Percentiles rank a stretch among this genome's conserved stretches.
These are phyloP conservation scores for Przewalskia tangutica DNA, from an alignment of 257 asterid species.

Conservation along the genomic window DNA sequence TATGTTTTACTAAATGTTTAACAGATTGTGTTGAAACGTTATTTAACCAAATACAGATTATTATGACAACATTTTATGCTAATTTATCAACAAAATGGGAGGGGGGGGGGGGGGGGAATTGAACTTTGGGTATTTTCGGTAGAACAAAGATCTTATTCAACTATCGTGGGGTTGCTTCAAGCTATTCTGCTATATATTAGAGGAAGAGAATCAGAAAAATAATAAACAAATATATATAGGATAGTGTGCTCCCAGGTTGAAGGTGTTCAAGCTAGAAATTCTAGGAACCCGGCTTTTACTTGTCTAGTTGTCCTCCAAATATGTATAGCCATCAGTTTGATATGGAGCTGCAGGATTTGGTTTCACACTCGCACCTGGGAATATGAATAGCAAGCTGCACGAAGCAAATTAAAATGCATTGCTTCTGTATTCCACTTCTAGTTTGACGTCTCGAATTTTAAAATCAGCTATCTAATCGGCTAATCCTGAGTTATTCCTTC, in stretches of 20 bases:
- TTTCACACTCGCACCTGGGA: not conserved
- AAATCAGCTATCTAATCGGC: not conserved
- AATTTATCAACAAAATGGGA: not conserved
- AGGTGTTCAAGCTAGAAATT: not conserved
- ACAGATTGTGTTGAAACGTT: too few relatives aligned
- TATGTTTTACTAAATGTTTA: too few relatives aligned
- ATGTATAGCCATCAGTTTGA: not conserved
- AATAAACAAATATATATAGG: not conserved
- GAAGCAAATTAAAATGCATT: not conserved
- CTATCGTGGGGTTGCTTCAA: not conserved
- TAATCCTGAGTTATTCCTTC: not conserved
- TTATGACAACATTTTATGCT: too few relatives aligned
- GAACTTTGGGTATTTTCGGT: not conserved
- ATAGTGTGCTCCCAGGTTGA: not conserved
- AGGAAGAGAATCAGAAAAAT: not conserved
- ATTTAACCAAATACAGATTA: too few relatives aligned
- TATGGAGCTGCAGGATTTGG: not conserved
- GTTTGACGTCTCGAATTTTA: not conserved
- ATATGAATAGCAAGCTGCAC: not conserved
- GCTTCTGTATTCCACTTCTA: not conserved
- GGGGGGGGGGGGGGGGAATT: too few relatives aligned
- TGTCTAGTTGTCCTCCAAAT: not conserved
- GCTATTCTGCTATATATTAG: not conserved
- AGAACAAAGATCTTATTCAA: not conserved
- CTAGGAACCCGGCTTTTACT: not conserved